Evolutionary conservation across 495 filamentous ascomycete species (phyloP).

Genomic region (Aspergillus diversus): DNA sequence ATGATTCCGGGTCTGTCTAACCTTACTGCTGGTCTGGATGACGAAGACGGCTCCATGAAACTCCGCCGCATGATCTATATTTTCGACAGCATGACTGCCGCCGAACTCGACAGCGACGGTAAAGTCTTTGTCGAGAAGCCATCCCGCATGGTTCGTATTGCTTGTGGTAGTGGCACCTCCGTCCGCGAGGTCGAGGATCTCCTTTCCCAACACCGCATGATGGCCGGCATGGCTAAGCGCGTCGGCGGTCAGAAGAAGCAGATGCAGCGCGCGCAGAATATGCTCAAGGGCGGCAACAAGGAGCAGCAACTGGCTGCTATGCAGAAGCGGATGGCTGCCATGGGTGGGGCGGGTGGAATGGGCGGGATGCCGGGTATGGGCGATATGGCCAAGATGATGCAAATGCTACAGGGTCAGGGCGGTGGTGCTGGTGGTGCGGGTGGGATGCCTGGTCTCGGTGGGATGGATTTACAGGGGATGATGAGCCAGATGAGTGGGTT

Average conservation of each 20-base stretch:
- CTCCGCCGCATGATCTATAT: constrained; percentile 99
- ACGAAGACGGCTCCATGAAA: constrained; percentile 90
- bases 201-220: constrained; percentile 97
- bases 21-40: constrained; percentile 93
- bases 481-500: constrained; percentile 81
- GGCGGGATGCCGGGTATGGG: constrained; percentile 64
- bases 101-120: constrained; percentile 92
- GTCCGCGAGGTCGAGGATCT: constrained; percentile 97
- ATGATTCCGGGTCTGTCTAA: constrained; percentile 96
- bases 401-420: constrained; percentile 62
- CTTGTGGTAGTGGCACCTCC: constrained; percentile 82
- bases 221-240: constrained; percentile 99
- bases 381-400: constrained; percentile 83
- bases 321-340: constrained; percentile 91
- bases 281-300: constrained; percentile 85
- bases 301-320: constrained; percentile 95
- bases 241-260: constrained; percentile 96
- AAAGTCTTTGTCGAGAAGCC: constrained; percentile 93
- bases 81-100: constrained; percentile 95
- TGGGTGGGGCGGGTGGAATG: constrained; percentile 79
- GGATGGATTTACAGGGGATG: constrained; percentile 82
- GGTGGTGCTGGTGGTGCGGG: constrained; percentile 49
- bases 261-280: constrained; percentile 90
- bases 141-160: constrained; percentile 91
- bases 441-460: constrained; percentile 58